These are phyloP conservation scores for Neopestalotiopsis sp. DNA, from an alignment of 2,329 filamentous ascomycete species.

Conservation along the genomic window DNA sequence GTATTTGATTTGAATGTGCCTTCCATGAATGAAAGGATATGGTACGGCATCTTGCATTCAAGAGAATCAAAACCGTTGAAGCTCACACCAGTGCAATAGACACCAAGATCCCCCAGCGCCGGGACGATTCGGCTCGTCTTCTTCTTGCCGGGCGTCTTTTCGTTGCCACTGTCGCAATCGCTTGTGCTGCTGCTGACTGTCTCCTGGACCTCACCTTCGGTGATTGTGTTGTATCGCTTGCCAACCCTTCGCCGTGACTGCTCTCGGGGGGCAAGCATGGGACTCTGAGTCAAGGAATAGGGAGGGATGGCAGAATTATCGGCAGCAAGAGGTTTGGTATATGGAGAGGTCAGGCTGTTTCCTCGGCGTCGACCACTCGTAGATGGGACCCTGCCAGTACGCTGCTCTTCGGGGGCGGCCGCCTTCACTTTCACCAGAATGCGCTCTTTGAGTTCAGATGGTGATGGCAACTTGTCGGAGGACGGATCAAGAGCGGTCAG, in stretches of 20 bases:
- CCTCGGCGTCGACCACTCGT: conserved; percentile 58
- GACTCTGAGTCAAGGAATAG: conserved; percentile 60
- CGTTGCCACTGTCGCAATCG: conserved; percentile 76
- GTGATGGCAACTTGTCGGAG: conserved; percentile 76
- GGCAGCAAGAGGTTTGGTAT: conserved; percentile 64
- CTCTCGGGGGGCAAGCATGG: conserved; percentile 57
- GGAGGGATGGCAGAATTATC: conserved; percentile 63
- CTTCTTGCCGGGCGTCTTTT: conserved; percentile 61
- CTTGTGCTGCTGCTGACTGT: conserved; percentile 69
- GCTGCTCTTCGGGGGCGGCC: conserved; percentile 52
- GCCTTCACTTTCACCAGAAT: conserved; percentile 96
- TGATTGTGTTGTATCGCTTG: conserved; percentile 64
- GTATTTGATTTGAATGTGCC: conserved; percentile 83
- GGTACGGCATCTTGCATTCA: conserved; percentile 87
- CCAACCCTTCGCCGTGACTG: conserved; percentile 53
- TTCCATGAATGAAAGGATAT: conserved; percentile 95
- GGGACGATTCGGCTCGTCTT: conserved; percentile 85
- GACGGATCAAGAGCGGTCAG: conserved; percentile 75
- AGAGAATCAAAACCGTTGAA: conserved; percentile 80
- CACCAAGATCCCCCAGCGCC: conserved; percentile 82
- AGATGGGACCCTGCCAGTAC: conserved; percentile 43
- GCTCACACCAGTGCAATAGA: conserved; percentile 77
- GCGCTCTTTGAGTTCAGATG: conserved; percentile 81
- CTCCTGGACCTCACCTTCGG: conserved; percentile 61
- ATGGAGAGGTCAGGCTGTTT: conserved; percentile 80